Percentiles rank a stretch among this genome's conserved stretches.
phyloP scores from a whole-genome alignment of 345 rosid species.

The Moricandia moricandioides region DNA sequence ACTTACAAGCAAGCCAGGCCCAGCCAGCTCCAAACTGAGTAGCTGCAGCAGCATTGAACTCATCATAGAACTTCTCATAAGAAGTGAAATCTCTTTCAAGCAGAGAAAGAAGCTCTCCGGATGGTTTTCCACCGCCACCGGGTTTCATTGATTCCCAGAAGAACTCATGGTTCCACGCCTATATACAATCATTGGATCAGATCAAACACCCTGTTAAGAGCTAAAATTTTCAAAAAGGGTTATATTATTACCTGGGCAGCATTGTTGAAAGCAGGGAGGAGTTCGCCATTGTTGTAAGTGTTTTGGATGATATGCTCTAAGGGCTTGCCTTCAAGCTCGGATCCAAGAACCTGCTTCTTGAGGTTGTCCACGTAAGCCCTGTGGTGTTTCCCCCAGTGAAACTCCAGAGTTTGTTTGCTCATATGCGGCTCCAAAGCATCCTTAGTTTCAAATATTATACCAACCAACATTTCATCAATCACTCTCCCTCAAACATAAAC shows the following conservation, averaged over 20 bases:
- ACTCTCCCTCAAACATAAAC: conserved; percentile 2
- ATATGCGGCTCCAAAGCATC: conserved; percentile 90
- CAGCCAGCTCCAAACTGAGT: conserved; percentile 95
- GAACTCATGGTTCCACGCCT: conserved; percentile 97
- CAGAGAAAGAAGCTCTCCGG: conserved; percentile 71
- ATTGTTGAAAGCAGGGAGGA: conserved; percentile 86
- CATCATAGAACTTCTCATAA: conserved; percentile 58
- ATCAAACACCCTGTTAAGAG: background rate
- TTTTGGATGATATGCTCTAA: conserved; percentile 54
- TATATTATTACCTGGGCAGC: conserved; percentile 74
- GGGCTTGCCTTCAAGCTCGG: conserved; percentile 61
- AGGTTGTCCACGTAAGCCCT: conserved; percentile 81
- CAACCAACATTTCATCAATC: background rate
- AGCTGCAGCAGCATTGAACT: conserved; percentile 71
- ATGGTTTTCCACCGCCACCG: conserved; percentile 84
- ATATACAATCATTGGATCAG: background rate
- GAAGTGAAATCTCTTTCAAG: conserved; percentile 90
- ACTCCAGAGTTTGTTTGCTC: conserved; percentile 76
- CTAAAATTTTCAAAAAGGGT: background rate
- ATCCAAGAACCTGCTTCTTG: conserved; percentile 76
- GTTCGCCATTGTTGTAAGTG: conserved; percentile 69
- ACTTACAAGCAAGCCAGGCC: conserved; percentile 95
- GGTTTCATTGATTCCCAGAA: conserved; percentile 98
- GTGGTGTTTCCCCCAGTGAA: conserved; percentile 97
- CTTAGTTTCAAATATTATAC: conserved; percentile 36